Conservation (phyloP, 129 eudicot species). For the Flaveria brownii region DNA sequence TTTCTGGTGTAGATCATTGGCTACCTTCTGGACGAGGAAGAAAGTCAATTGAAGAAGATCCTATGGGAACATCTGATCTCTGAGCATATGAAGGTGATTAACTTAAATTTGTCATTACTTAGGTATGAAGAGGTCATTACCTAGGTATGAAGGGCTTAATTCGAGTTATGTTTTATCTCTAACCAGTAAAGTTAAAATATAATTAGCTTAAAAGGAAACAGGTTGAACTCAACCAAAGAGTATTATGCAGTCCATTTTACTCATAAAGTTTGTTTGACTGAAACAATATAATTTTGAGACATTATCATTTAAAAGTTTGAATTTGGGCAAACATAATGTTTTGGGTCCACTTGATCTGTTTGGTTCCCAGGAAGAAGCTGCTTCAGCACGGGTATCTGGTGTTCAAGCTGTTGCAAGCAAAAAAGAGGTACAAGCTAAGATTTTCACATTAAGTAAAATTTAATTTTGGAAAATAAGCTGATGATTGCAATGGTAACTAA, state of each 20-base stretch:
- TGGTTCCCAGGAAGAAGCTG: conserved; percentile 61
- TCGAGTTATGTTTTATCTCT: neutral
- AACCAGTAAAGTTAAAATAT: neutral
- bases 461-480: neutral
- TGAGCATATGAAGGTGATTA: conserved; percentile 70
- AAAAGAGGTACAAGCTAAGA: conserved; percentile 34
- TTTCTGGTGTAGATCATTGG: conserved; percentile 48
- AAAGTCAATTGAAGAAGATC: conserved; percentile 42
- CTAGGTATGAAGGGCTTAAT: neutral
- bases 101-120: neutral
- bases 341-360: neutral
- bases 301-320: neutral
- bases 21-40: conserved; percentile 64
- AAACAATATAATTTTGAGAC: neutral
- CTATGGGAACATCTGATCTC: conserved; percentile 66
- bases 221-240: neutral
- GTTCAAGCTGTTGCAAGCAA: conserved; percentile 53
- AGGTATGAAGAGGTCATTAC: neutral
- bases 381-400: conserved; percentile 56
- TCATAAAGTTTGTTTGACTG: neutral
- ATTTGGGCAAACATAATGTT: neutral
- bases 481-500: neutral
- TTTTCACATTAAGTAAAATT: neutral
- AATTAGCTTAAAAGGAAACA: neutral
- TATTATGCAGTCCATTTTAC: neutral